phyloP scores from a whole-genome alignment of 2,329 filamentous ascomycete species.

The Xylaria sp. region DNA sequence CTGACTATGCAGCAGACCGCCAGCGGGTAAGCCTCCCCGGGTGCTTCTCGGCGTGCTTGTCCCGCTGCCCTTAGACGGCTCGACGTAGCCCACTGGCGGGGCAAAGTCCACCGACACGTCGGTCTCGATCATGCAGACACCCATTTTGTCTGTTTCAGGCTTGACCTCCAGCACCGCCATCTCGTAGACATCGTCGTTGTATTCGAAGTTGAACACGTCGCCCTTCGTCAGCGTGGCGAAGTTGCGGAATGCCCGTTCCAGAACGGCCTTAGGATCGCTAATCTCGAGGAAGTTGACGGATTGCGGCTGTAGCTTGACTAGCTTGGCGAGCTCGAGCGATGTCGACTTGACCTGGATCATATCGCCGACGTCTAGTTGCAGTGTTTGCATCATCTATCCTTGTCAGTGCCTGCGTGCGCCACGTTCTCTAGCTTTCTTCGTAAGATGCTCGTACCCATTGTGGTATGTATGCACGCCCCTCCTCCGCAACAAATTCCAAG shows the following conservation, averaged over 20 bases:
- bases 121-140: conserved; percentile 94
- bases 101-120: conserved; percentile 98
- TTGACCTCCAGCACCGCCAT: conserved; percentile 95
- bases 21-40: conserved; percentile 70
- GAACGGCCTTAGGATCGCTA: conserved; percentile 93
- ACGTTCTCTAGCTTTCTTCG: neutral
- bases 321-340: conserved; percentile 85
- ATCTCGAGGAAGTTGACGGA: conserved; percentile 95
- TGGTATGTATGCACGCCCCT: conserved; percentile 94
- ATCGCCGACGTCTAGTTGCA: conserved; percentile 89
- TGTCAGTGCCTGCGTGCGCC: conserved; percentile 33
- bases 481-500: conserved; percentile 95
- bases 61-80: conserved; percentile 81
- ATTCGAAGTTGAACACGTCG: conserved; percentile 94
- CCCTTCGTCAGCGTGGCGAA: conserved; percentile 94
- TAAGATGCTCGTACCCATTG: conserved; percentile 76
- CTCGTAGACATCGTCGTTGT: conserved; percentile 94
- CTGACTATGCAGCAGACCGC: conserved; percentile 81
- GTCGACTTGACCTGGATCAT: conserved; percentile 96
- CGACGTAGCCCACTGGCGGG: conserved; percentile 91
- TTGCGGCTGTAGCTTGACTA: conserved; percentile 97
- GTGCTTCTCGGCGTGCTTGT: conserved; percentile 83
- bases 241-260: conserved; percentile 95
- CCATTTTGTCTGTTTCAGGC: conserved; percentile 82
- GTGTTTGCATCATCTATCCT: conserved; percentile 87